These are phyloP conservation scores for Plectranthus barbatus DNA, from an alignment of 257 asterid genomes.

Conservation along the genomic window DNA sequence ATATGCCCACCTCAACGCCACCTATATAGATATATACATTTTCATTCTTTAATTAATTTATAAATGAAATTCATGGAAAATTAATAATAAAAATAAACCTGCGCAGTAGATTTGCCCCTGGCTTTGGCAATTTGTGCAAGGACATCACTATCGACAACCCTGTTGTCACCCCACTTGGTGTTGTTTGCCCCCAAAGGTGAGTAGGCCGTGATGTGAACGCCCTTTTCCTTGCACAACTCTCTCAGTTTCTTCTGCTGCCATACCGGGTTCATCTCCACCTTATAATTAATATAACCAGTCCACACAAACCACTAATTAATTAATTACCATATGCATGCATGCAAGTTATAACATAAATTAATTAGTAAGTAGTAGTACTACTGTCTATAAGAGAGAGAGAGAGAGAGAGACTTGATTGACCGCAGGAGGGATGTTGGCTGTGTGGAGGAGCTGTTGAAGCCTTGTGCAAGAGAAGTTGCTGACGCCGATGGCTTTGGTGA, in stretches of 20 bases:
- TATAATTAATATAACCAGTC: no score
- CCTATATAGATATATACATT: no score
- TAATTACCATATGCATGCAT: no score
- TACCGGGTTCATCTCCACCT: constrained; percentile 47
- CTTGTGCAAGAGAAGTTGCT: constrained; percentile 51
- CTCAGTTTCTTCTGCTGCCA: constrained; percentile 47
- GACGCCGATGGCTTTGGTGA: constrained; percentile 53
- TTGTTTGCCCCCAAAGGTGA: constrained; percentile 56
- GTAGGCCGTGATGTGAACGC: constrained; percentile 42
- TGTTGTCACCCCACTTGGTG: constrained; percentile 52
- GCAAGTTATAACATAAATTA: no score
- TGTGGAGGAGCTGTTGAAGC: constrained; percentile 21
- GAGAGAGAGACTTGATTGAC: constrained; percentile 38
- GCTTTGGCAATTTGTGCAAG: constrained; percentile 29
- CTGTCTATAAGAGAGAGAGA: no score
- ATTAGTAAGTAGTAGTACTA: no score
- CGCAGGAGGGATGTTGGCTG: constrained; percentile 48
- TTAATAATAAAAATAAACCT: constrained; percentile 17
- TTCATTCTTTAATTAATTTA: no score
- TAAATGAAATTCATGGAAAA: no score
- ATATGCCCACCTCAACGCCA: constrained; percentile 48
- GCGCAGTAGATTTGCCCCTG: constrained; percentile 38
- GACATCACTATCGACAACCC: constrained; percentile 33
- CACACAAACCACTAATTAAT: no score
- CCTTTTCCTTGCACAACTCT: constrained; percentile 38